Evolutionary conservation across 2,329 filamentous ascomycete genomes (phyloP).

Genomic region (Arthrobotrys iridis): DNA sequence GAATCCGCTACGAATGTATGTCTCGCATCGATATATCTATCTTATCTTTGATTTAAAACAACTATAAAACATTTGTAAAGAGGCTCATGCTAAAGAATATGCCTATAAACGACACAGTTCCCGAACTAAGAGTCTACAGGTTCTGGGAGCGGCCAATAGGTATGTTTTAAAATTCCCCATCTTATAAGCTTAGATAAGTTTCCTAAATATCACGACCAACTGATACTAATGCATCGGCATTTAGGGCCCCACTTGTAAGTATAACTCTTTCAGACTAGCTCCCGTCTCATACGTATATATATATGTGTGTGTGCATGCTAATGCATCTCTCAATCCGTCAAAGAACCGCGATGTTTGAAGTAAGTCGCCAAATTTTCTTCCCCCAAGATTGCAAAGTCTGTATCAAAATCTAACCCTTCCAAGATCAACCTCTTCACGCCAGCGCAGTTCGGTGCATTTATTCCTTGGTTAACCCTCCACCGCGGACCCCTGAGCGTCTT

Average conservation of each 20-base stretch:
- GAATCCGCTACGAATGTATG: conserved; percentile 35
- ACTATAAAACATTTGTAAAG: no score
- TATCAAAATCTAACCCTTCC: background rate
- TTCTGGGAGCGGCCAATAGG: conserved; percentile 82
- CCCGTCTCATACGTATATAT: no score
- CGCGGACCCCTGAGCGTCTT: conserved; percentile 81
- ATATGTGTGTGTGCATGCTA: no score
- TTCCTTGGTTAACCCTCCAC: conserved; percentile 84
- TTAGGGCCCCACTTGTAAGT: conserved; percentile 49
- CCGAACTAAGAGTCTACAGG: conserved; percentile 82
- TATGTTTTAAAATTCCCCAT: background rate
- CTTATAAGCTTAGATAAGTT: background rate
- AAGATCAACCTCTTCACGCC: conserved; percentile 80
- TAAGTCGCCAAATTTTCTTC: background rate
- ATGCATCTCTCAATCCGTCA: background rate
- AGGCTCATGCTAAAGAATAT: background rate
- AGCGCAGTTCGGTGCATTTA: conserved; percentile 86
- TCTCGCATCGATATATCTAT: conserved; percentile 1
- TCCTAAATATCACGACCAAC: conserved; percentile 70
- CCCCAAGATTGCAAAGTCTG: background rate
- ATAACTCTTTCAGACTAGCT: background rate
- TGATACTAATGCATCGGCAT: background rate
- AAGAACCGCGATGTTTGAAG: conserved; percentile 83
- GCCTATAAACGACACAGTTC: conserved; percentile 67
- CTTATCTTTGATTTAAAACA: background rate